A percentile compares a stretch with the other conserved stretches of the same genome.
Evolutionary conservation across 75 land plant genomes (phyloP).

Genomic region (Ceratopteris richardii): DNA sequence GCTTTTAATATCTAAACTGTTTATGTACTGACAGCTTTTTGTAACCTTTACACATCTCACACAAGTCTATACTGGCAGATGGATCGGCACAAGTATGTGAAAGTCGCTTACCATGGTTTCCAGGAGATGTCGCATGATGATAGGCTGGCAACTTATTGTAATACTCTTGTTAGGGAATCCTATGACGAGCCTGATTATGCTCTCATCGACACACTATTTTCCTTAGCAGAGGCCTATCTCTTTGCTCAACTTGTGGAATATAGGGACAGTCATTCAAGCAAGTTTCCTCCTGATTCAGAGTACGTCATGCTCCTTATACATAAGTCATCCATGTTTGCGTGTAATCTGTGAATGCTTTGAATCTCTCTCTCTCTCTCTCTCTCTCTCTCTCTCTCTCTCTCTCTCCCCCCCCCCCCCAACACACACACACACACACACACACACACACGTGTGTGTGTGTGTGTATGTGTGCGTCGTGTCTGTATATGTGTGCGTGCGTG

Average conservation of each 20-base stretch:
- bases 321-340: too few species aligned
- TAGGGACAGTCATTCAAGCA: constrained; percentile 65
- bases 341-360: too few species aligned
- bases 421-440: too few species aligned
- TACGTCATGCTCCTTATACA: too few species aligned
- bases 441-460: too few species aligned
- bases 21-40: too few species aligned
- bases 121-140: constrained; percentile 84
- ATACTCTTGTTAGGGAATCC: constrained; percentile 70
- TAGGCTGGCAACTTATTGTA: constrained; percentile 70
- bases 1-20: too few species aligned
- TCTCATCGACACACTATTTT: constrained; percentile 93
- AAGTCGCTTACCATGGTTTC: constrained; percentile 98
- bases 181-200: constrained; percentile 99
- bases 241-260: constrained; percentile 96
- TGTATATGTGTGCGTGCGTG: too few species aligned
- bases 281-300: constrained; percentile 56
- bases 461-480: too few species aligned
- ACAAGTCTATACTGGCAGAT: constrained; percentile 43
- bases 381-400: too few species aligned
- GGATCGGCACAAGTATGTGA: constrained; percentile 99
- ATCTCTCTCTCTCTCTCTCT: too few species aligned
- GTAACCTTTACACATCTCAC: not conserved
- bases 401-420: too few species aligned
- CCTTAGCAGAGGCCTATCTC: constrained; percentile 93